Evolutionary conservation across 192 early-diverging fungal species (phyloP).

Genomic region (Backusella macrospora): DNA sequence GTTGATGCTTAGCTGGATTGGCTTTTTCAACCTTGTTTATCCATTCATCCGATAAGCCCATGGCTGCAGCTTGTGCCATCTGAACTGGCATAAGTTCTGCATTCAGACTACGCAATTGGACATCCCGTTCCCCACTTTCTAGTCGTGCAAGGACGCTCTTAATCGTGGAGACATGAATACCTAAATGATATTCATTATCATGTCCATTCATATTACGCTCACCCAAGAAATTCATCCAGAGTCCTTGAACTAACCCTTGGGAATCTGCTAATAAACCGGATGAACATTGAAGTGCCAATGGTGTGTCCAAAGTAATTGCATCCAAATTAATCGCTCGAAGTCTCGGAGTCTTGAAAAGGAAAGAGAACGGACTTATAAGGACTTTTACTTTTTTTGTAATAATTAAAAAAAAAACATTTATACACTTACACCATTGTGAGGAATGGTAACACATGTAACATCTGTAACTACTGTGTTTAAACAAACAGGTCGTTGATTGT

Average conservation of each 20-base stretch:
- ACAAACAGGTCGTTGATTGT: constrained; percentile 59
- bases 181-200: constrained; percentile 65
- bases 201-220: constrained; percentile 67
- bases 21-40: constrained; percentile 59
- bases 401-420: no score
- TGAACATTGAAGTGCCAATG: constrained; percentile 76
- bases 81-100: constrained; percentile 61
- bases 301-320: constrained; percentile 82
- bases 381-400: neutral
- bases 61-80: constrained; percentile 60
- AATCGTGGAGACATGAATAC: constrained; percentile 57
- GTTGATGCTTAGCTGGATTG: constrained; percentile 52
- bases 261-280: constrained; percentile 73
- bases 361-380: neutral
- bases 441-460: constrained; percentile 59
- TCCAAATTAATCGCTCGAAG: constrained; percentile 79
- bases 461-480: constrained; percentile 65
- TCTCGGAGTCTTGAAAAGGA: constrained; percentile 51
- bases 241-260: constrained; percentile 65
- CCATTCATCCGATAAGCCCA: constrained; percentile 63
- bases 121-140: constrained; percentile 44
- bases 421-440: constrained; percentile 50
- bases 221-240: constrained; percentile 78
- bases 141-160: constrained; percentile 53
- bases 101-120: constrained; percentile 59